A percentile compares a stretch with the other conserved stretches of the same genome.
Evolutionary conservation across 2,329 filamentous ascomycete species (phyloP).

Genomic region (Camillea tinctor): DNA sequence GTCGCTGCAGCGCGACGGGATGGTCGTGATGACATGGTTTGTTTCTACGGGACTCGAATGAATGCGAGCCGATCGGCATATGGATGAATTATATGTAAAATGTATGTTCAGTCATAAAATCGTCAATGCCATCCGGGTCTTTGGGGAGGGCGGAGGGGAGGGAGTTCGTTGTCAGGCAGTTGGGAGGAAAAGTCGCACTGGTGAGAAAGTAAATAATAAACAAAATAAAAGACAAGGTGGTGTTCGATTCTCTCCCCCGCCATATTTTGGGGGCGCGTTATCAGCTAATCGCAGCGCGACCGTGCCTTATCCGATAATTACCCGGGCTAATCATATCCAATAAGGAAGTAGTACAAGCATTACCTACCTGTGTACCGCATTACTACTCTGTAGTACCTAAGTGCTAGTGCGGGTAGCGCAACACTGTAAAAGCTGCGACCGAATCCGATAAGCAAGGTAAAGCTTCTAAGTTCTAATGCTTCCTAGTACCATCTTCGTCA

Average conservation of each 20-base stretch:
- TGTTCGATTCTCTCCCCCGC: conserved; percentile 11
- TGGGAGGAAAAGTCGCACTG: not conserved
- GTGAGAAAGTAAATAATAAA: conserved; percentile 25
- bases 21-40: conserved; percentile 34
- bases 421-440: no score
- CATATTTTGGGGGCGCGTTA: conserved; percentile 3
- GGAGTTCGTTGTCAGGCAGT: not conserved
- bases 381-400: no score
- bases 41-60: not conserved
- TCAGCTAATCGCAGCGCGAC: not conserved
- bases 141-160: no score
- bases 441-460: no score
- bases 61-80: not conserved
- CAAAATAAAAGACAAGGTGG: conserved; percentile 12
- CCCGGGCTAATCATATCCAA: not conserved
- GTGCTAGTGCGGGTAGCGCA: no score
- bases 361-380: no score
- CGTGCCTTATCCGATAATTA: not conserved
- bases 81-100: not conserved
- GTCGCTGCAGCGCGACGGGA: conserved; percentile 48
- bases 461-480: no score
- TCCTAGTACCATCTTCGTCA: not conserved
- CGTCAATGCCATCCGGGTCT: not conserved
- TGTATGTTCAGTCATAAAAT: not conserved
- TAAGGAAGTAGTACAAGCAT: no score